Percentiles rank a stretch among this genome's conserved stretches.
These are phyloP conservation scores for Calendula officinalis DNA, from an alignment of 129 eudicot species.

Conservation along the genomic window DNA sequence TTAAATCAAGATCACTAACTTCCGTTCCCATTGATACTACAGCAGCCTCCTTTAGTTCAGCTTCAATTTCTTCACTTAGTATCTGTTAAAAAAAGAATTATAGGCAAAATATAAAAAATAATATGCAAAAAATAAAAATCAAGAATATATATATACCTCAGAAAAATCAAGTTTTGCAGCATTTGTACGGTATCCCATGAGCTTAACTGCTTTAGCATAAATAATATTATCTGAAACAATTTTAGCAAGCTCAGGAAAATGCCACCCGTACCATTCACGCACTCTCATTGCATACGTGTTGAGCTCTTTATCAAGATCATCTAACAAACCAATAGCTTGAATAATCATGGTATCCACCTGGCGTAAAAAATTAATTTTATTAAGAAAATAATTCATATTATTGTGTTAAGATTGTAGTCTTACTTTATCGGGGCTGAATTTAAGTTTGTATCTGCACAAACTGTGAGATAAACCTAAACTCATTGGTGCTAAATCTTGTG, in stretches of 20 bases:
- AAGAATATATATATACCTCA: conserved; percentile 48
- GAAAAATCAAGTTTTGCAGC: conserved; percentile 95
- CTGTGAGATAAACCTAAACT: conserved; percentile 99
- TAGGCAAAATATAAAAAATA: background rate
- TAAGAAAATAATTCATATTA: background rate
- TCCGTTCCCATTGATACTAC: conserved; percentile 98
- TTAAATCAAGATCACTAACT: conserved; percentile 86
- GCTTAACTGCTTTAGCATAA: conserved; percentile 77
- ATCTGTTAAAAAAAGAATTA: conserved; percentile 31
- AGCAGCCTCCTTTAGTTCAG: conserved; percentile 80
- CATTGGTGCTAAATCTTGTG: conserved; percentile 97
- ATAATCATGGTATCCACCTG: conserved; percentile 98
- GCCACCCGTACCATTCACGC: conserved; percentile 99
- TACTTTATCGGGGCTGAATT: conserved; percentile 96
- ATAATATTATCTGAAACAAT: conserved; percentile 76
- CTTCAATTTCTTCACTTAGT: conserved; percentile 73
- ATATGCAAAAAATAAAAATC: background rate
- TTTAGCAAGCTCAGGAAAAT: conserved; percentile 95
- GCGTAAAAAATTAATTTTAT: background rate
- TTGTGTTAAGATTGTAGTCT: background rate
- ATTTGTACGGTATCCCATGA: conserved; percentile 85
- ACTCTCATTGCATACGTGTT: conserved; percentile 99
- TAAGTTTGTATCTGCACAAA: conserved; percentile 80
- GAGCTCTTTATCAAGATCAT: conserved; percentile 97
- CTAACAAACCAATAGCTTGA: conserved; percentile 96